Evolutionary conservation across 2,329 filamentous ascomycete species (phyloP), one percentile per base, ranked within the genome.

Genomic region (Rhynchosporium graminicola): DNA sequence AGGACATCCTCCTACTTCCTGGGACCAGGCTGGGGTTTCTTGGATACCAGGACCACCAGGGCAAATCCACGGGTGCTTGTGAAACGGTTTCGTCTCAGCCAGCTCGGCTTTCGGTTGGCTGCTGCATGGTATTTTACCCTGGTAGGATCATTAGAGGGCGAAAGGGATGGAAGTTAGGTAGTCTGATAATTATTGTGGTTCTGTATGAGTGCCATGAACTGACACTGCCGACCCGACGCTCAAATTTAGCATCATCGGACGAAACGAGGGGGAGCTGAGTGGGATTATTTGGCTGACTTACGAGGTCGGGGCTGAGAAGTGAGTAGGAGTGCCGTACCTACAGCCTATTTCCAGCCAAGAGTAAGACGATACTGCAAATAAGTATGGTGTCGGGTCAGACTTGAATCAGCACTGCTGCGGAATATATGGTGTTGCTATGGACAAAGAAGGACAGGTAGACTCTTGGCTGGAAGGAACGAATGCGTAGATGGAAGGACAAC

Each of bases 11-110:
- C 20, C 20, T 20, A 20, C 20, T 20, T 20, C 20, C 20, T 20
- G 20, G 20, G 1, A 20, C 20, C 20, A 20, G 4, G 20, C 36
- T 42, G n/a, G 28, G 48, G n/a, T 8, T 36, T 5, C 36, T 15
- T 36, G 31, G 12, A 6, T 10, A 40, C 9, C 31, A 12, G 12
- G 31, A n/a, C 36, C 15, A 29, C n/a, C 31, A 43, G 20, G 36
- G 26, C 64, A 38, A 58, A 45, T 47, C 47, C 40, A 36, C 61
- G 62, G 61, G 40, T 60, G 51, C 47, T 31, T 66, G 59, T 60
- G 65, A 69, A 69, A 67, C 63, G 6, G 62, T 67, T 66, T 69
- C 67, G 66, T 66, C 64, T 68, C 66, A 66, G 64, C 54, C 57
- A 47, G 52, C 47, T 20, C 20, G 20, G 20, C 20, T 20, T 20